Evolutionary conservation across 768 basidiomycete species (phyloP), one percentile per base, ranked within the genome.

Genomic region (Kwoniella newhampshirensis): DNA sequence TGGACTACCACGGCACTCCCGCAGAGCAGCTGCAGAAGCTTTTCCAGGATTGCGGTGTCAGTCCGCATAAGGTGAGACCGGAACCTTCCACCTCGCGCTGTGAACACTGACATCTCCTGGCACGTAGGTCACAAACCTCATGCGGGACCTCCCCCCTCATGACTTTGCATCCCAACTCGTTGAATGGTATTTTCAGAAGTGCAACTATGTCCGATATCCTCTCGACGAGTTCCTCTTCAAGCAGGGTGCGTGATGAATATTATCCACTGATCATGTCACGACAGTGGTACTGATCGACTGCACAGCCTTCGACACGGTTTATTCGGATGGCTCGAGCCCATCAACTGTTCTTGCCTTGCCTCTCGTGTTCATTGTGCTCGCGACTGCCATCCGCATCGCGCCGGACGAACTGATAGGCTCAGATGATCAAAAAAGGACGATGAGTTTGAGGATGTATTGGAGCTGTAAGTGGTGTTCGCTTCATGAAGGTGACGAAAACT

Each of bases 171-270:
- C 89, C 65, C 83, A 83, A 37, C 83, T 94, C 18, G 81, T 93
- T 56, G 86, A 92, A 66, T 86, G 88, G 74, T 94, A 74, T 54
- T 73, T 74, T 52, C 18, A 50, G 42, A 56, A 75, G 66, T 90
- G 91, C 74, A 94, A 96, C 70, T 92, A 89, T 85, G 91, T 91
- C 21, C 85, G 91, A 35, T 94, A 94, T 77, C 92, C 91, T 47
- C 82, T 94, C 15, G 89, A 88, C 28, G 91, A 93, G 56, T 54
- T 61, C 6, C 39, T 64, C 0, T 73, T 73, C 61, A 25, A 68
- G 7, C 54, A 39, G n/a, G 67, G 68, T 70, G 23, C 40, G 71
- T 60, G 0, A 6, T 13, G 28, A 4, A 30, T 18, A 17, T 41
- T 36, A 4, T 23, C 4, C 6, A 28, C 5, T 4, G 27, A n/a